phyloP scores from a whole-genome alignment of 2,329 filamentous ascomycete species.

The Hymenoscyphus salicellus region DNA sequence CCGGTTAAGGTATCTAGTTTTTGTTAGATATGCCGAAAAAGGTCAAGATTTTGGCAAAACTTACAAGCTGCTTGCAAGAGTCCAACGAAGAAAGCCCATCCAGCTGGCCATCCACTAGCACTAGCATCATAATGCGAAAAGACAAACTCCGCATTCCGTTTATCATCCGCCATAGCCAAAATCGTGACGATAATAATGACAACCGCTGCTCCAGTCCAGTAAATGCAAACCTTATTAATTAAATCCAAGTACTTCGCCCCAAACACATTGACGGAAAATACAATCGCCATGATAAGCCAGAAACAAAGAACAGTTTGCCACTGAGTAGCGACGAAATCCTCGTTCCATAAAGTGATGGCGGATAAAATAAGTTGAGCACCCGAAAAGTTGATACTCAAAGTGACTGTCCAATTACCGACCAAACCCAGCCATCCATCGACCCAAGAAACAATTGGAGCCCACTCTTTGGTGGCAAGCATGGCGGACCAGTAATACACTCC shows the following conservation, averaged over 20 bases:
- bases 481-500: conserved; percentile 71
- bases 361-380: conserved; percentile 67
- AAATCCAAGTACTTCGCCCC: conserved; percentile 59
- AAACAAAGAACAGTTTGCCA: conserved; percentile 72
- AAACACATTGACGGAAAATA: conserved; percentile 64
- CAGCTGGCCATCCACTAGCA: conserved; percentile 61
- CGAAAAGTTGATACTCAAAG: conserved; percentile 65
- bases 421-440: conserved; percentile 70
- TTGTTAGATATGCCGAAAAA: conserved; percentile 7
- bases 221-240: conserved; percentile 71
- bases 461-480: conserved; percentile 63
- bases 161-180: conserved; percentile 53
- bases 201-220: conserved; percentile 65
- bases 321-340: conserved; percentile 62
- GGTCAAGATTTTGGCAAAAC: neutral
- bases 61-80: conserved; percentile 56
- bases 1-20: conserved; percentile 56
- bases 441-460: conserved; percentile 65
- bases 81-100: conserved; percentile 72
- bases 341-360: conserved; percentile 67
- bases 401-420: conserved; percentile 69
- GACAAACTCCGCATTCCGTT: conserved; percentile 60
- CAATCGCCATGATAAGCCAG: conserved; percentile 67
- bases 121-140: conserved; percentile 67
- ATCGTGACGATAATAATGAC: conserved; percentile 65